Conservation (phyloP, 2,329 filamentous ascomycete genomes). For the Hymenoscyphus occultus region DNA sequence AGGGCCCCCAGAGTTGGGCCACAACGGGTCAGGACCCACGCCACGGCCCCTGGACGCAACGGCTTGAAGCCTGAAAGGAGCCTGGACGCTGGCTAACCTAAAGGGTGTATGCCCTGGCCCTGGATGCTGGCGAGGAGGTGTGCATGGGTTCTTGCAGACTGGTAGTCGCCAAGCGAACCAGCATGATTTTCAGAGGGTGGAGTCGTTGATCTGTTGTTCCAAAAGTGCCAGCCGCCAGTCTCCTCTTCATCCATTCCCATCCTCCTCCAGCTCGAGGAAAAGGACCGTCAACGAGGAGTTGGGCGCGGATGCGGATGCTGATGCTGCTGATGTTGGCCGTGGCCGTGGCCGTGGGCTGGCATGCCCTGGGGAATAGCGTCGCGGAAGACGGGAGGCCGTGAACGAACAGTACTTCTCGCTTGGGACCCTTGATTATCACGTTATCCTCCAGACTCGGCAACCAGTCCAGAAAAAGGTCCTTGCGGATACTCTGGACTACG, state of each 20-base stretch:
- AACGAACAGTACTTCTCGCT: conserved; percentile 8
- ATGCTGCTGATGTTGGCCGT: not conserved
- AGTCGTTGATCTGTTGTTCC: not conserved
- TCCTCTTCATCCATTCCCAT: not conserved
- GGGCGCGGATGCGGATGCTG: not conserved
- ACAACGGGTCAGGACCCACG: conserved; percentile 19
- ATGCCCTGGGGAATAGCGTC: conserved; percentile 17
- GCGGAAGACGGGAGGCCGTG: conserved; percentile 32
- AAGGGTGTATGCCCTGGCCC: not conserved
- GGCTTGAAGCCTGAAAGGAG: conserved; percentile 10
- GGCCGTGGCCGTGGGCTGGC: not conserved
- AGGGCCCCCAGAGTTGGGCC: conserved; percentile 10
- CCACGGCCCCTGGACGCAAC: conserved; percentile 10
- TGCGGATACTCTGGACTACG: not conserved
- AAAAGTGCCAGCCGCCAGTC: not conserved
- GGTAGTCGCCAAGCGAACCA: not conserved
- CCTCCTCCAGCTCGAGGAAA: not conserved
- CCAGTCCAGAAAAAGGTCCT: conserved; percentile 1
- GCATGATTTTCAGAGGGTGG: not conserved
- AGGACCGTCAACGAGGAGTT: not conserved
- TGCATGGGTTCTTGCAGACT: not conserved
- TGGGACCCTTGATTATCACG: conserved; percentile 27
- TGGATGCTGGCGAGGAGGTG: not conserved
- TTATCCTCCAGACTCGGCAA: conserved; percentile 22
- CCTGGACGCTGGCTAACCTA: not conserved